A percentile compares a stretch with the other conserved stretches of the same genome.
These are phyloP conservation scores for Globisporangium radiosum DNA, from an alignment of 352 stramenopile species.

Conservation along the genomic window DNA sequence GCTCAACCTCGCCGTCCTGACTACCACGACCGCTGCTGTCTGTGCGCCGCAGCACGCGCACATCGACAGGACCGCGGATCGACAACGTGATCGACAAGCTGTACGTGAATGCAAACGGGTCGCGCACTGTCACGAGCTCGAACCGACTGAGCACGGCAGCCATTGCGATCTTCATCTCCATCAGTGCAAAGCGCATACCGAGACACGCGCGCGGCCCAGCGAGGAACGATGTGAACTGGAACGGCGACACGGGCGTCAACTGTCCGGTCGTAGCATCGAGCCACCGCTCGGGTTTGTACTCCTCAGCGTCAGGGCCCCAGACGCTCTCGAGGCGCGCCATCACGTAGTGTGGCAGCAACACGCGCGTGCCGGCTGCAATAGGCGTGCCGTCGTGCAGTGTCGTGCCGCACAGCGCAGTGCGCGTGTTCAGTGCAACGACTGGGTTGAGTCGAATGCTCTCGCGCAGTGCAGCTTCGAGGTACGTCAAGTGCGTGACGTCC, in stretches of 20 bases:
- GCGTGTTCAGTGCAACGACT: conserved; percentile 40
- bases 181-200: conserved; percentile 28
- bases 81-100: conserved; percentile 21
- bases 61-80: conserved; percentile 18
- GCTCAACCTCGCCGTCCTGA: no score
- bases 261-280: conserved; percentile 24
- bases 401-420: conserved; percentile 24
- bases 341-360: conserved; percentile 35
- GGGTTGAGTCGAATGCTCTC: conserved; percentile 68
- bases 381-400: conserved; percentile 42
- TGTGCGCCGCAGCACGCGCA: no score
- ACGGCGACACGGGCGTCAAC: conserved; percentile 21
- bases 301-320: conserved; percentile 35
- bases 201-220: conserved; percentile 37
- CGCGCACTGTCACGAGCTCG: conserved; percentile 15
- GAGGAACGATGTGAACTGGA: conserved; percentile 39
- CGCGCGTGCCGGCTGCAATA: conserved; percentile 23
- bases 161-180: conserved; percentile 37
- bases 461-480: conserved; percentile 53
- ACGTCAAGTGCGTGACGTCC: conserved; percentile 44
- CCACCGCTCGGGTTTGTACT: conserved; percentile 46
- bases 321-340: conserved; percentile 24
- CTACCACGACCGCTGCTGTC: no score
- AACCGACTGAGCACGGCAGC: conserved; percentile 28
- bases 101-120: conserved; percentile 23